Base-by-base conservation (phyloP, 73 alveolate genomes). In the Urostyla sp. region DNA sequence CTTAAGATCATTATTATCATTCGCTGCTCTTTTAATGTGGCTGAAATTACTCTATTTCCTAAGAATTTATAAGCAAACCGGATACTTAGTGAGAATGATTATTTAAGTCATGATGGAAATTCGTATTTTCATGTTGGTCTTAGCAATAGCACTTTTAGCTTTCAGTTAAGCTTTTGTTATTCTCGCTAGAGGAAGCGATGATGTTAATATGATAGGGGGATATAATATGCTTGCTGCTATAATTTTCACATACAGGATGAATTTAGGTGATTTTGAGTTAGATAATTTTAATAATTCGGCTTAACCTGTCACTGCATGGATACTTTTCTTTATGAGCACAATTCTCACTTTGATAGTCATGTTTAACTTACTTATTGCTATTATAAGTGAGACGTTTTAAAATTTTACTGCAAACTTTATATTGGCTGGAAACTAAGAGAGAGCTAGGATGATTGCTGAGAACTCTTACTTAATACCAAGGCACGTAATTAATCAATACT, bases 301-400 rank as follows among this genome's bases (percentile, higher is more conserved):
- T 45, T 15, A 57, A 38, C 67, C 67, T 34, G 40, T 21, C 52
- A 53, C 73, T 15, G 53, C 46, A 11, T 75, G 87, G 87, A 40
- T 75, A 6, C 11, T 57, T 54, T 75, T 51, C 67, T 57, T 67
- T 36, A 21, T 75, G 35, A 36, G 80, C 69, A 10, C 74, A 21
- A 5, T 75, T 28, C 40, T 57, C 24, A 75, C 73, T 18, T 27
- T 34, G 16, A 58, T 75, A 38, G 79, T 75, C 6, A 54, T 75
- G 80, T 46, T 75, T 24, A 75, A 75, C 69, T 28, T 58, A 67
- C 79, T 75, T 32, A 75, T 75, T 37, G 60, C 87, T 16, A 75
- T 75, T 34, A 75, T 75, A 26, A 67, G 80, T 34, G 87, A 75
- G 50, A 36, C 87, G 13, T 75, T 75, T 67, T 43, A 52, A 32